Evolutionary conservation across 495 filamentous ascomycete genomes (phyloP).

Genomic region (Peziza echinospora): DNA sequence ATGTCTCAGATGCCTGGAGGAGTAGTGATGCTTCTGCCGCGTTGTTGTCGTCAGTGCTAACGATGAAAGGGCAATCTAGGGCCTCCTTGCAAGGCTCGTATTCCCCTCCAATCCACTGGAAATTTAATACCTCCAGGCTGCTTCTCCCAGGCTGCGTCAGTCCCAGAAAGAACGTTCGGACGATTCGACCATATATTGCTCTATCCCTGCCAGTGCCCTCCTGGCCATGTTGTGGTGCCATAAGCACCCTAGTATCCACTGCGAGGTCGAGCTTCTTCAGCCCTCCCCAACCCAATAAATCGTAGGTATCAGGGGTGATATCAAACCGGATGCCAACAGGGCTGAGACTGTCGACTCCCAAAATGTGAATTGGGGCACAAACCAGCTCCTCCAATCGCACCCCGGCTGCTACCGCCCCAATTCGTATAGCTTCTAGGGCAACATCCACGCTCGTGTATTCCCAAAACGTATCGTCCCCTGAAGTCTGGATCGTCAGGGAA

Average conservation of each 20-base stretch:
- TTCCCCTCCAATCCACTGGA: neutral
- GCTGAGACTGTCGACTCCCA: neutral
- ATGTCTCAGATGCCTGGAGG: too few relatives aligned
- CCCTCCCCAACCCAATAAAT: neutral
- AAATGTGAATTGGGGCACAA: neutral
- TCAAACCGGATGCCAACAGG: neutral
- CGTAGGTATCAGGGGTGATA: neutral
- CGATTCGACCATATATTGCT: neutral
- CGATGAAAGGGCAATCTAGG: neutral
- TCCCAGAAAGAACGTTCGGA: neutral
- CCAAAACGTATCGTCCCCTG: neutral
- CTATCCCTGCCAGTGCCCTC: neutral
- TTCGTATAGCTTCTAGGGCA: neutral
- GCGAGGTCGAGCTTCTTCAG: neutral
- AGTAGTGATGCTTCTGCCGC: too few relatives aligned
- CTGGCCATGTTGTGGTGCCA: neutral
- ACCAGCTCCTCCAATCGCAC: neutral
- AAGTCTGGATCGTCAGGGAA: neutral
- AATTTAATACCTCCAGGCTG: neutral
- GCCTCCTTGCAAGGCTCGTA: neutral
- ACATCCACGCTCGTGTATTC: neutral
- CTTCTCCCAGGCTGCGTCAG: neutral
- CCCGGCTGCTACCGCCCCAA: neutral
- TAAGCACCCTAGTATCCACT: neutral
- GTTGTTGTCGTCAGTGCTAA: too few relatives aligned